Conservation (phyloP, 2,329 filamentous ascomycete genomes). For the Nothopassalora personata region DNA sequence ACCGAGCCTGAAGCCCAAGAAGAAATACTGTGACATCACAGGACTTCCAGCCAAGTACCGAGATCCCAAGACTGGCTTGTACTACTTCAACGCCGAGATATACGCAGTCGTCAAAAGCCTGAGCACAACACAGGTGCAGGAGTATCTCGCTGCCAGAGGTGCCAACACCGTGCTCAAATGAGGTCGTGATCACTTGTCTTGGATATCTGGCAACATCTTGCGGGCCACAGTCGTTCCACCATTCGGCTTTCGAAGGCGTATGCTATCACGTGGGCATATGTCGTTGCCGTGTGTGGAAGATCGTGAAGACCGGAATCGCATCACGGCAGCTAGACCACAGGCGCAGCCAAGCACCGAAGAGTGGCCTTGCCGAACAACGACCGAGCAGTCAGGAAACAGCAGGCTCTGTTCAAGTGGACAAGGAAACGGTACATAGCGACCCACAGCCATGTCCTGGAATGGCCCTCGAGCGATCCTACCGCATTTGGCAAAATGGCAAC, state of each 20-base stretch:
- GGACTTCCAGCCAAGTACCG: constrained; percentile 86
- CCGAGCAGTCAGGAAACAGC: constrained; percentile 3
- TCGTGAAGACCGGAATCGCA: neutral
- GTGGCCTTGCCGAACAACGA: neutral
- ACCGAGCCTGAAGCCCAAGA: constrained; percentile 72
- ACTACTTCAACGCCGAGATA: constrained; percentile 90
- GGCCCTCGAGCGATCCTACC: constrained; percentile 3
- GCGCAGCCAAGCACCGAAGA: constrained; percentile 1
- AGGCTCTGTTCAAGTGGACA: constrained; percentile 5
- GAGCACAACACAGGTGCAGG: constrained; percentile 76
- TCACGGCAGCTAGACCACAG: constrained; percentile 1
- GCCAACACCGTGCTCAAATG: constrained; percentile 92
- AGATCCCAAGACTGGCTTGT: constrained; percentile 87
- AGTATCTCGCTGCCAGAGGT: constrained; percentile 81
- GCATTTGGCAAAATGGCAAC: constrained; percentile 2
- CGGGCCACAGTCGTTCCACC: neutral
- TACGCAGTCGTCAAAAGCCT: constrained; percentile 77
- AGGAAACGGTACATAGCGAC: constrained; percentile 1
- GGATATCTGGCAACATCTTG: neutral
- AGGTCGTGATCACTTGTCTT: constrained; percentile 26
- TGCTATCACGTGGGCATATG: neutral
- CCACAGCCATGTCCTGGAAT: constrained; percentile 1
- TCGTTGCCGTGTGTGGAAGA: neutral
- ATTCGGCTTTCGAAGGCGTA: neutral
- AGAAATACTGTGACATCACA: constrained; percentile 93